Base-by-base conservation (phyloP, 768 basidiomycete species). In the Lactifluus echinatus region DNA sequence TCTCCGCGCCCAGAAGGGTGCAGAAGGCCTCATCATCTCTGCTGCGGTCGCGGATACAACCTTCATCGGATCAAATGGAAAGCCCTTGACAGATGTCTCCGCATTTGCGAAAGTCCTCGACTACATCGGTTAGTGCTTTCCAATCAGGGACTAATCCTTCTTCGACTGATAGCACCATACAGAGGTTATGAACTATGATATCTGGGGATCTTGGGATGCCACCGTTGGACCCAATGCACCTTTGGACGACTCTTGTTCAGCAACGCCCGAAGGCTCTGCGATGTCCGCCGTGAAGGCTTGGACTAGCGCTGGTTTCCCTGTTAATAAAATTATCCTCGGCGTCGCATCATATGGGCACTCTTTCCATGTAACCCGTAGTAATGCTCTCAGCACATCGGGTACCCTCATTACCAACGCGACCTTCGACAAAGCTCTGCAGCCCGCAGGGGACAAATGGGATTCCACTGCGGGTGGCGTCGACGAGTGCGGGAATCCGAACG, bases 161-260 rank as follows among this genome's bases (percentile, higher is more conserved):
- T 10, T 45, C 53, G 17, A 45, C 47, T 36, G 24, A 43, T 15
- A 8, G 23, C 29, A 26, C 2, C 1, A 11, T 19, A 12, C 39
- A 63, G 63, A 63, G 33, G 71, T 85, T 40, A 88, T 88, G 86
- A 81, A 81, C 67, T 88, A 87, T 68, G 86, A 87, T 64, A 69
- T 86, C 53, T 77, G 72, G 64, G 81, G 82, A 11, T 71, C 75
- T 12, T 78, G 77, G 67, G 75, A 76, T 43, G 67, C 73, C 56
- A 66, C 82, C 60, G 76, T 80, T 53, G 93, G 93, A 2, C 83
- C 95, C n/a, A 92, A 91, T 68, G 85, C 95, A 4, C 93, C 94
- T 10, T 75, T 96, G 47, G 74, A 83, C 55, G 85, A 96, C 71
- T 75, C 79, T 1, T 96, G 94, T 68, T 80, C 83, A 0, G 70